Conservation (phyloP, 805 yeast species). For the Kluyveromyces dobzhanskii region DNA sequence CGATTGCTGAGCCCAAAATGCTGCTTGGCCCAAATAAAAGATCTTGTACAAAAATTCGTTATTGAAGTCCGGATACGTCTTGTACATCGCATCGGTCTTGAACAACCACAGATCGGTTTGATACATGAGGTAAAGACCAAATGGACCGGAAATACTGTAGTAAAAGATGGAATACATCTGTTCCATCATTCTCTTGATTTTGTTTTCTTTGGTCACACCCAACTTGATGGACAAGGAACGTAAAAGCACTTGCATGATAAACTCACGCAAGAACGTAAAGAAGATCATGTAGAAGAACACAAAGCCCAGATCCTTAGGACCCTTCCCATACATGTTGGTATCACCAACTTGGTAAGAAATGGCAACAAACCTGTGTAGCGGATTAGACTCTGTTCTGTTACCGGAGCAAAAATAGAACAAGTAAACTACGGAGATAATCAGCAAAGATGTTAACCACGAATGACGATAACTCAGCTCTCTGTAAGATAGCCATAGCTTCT, state of each 20-base stretch:
- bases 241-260: conserved; percentile 73
- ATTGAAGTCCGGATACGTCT: conserved; percentile 71
- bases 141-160: conserved; percentile 72
- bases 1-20: conserved; percentile 97
- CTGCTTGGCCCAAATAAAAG: conserved; percentile 86
- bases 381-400: conserved; percentile 50
- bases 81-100: conserved; percentile 74
- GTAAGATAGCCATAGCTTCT: conserved; percentile 48
- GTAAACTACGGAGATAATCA: conserved; percentile 37
- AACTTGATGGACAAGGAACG: conserved; percentile 62
- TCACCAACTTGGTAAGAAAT: conserved; percentile 57
- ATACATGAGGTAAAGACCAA: conserved; percentile 85
- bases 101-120: conserved; percentile 83
- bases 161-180: conserved; percentile 82
- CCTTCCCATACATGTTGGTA: conserved; percentile 73
- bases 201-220: conserved; percentile 33
- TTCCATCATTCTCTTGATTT: conserved; percentile 79
- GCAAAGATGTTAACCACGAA: conserved; percentile 67
- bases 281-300: conserved; percentile 73
- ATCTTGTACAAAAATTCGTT: conserved; percentile 64
- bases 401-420: conserved; percentile 46
- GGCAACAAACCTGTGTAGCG: conserved; percentile 52
- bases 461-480: conserved; percentile 47
- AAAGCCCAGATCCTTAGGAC: conserved; percentile 71
- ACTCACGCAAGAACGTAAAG: conserved; percentile 87